phyloP scores from a whole-genome alignment of 2,329 filamentous ascomycete genomes.

The Botrytis paeoniae region DNA sequence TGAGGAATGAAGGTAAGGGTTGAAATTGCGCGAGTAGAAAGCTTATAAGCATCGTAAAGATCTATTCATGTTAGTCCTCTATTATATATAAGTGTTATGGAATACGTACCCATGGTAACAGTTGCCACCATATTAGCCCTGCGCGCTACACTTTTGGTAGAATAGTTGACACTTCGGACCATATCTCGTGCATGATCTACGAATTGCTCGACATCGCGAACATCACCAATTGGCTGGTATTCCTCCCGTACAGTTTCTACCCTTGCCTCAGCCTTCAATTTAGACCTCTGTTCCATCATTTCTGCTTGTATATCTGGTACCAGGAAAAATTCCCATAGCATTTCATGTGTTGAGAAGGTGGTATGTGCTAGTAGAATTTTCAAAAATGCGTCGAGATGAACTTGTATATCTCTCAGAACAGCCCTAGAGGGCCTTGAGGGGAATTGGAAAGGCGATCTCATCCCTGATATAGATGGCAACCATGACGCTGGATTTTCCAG shows the following conservation, averaged over 20 bases:
- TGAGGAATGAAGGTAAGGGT: conserved; percentile 65
- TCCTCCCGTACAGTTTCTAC: conserved; percentile 86
- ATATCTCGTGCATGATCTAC: conserved; percentile 87
- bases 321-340: conserved; percentile 98
- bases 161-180: conserved; percentile 78
- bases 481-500: conserved; percentile 94
- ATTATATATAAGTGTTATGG: background rate
- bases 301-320: conserved; percentile 89
- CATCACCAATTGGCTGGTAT: conserved; percentile 76
- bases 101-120: conserved; percentile 53
- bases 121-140: conserved; percentile 72
- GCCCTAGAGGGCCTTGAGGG: conserved; percentile 87
- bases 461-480: conserved; percentile 74
- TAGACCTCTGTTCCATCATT: conserved; percentile 85
- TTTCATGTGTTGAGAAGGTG: conserved; percentile 92
- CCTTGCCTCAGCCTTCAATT: conserved; percentile 79
- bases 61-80: conserved; percentile 48
- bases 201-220: conserved; percentile 89
- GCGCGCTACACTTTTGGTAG: conserved; percentile 77
- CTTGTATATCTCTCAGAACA: conserved; percentile 81
- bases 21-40: conserved; percentile 52
- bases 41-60: conserved; percentile 61
- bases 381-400: conserved; percentile 82
- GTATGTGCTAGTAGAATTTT: conserved; percentile 83
- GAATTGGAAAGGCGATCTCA: conserved; percentile 87